Base-by-base conservation (phyloP, 2,329 filamentous ascomycete species). In the Fonsecaea erecta region DNA sequence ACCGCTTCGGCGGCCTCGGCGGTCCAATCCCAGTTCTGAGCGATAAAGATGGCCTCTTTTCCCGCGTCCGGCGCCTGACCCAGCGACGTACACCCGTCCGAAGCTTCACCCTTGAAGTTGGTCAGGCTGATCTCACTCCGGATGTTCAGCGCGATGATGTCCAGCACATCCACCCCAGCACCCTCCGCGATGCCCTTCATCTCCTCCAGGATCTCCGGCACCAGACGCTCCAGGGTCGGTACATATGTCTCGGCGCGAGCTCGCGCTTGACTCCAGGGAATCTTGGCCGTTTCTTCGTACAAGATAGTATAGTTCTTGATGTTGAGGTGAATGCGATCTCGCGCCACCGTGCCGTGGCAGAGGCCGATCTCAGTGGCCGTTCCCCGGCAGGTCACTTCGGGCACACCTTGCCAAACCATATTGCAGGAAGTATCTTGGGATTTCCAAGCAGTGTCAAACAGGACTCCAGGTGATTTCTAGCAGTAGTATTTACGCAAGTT, bases 21-120 rank as follows among this genome's bases (percentile, higher is more conserved):
- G 73, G 80, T 77, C 82, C 82, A 84, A 67, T 86, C 83, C 84
- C 84, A 86, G 56, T 86, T 86, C 74, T 86, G 84, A 3, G 78
- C 82, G 7, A 85, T 70, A 58, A 80, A 80, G 7, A 75, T 67
- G 11, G 69, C 60, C 1, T 72, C 68, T 0, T 58, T 65, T 2
- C 77, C 82, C 7, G 32, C 24, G 14, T 32, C 30, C 30, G 30
- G 30, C 30, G 26, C 37, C 51, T 78, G 76, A 82, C 82, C 85
- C 5, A 87, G 70, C 26, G 82, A 78, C 2, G 85, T 86, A 68
- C 85, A 87, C 11, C 85, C 85, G 70, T 87, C 30, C 4, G 30
- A 32, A 4, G 30, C 30, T 32, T 32, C 30, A 9, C 30, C 85
- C 24, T 51, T 48, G 59, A 57, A 62, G 26, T 65, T 62, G 4